Percentiles rank a stretch among this genome's conserved stretches.
phyloP scores from a whole-genome alignment of 345 rosid genomes.

The Tarenaya hassleriana region DNA sequence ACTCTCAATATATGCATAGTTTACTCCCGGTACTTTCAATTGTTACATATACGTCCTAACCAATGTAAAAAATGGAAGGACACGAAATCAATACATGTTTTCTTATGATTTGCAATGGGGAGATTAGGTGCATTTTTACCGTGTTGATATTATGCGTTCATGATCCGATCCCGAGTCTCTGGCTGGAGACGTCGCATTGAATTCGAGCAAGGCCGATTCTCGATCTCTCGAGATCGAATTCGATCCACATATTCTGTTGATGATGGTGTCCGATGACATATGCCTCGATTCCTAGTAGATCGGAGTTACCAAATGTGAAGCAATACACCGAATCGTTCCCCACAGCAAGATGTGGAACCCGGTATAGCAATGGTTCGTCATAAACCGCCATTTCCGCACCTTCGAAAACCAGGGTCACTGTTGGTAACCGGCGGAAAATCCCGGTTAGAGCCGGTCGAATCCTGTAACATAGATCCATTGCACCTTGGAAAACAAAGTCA shows the following conservation, averaged over 20 bases:
- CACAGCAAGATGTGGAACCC: slow-evolving; percentile 51
- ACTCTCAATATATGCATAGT: too few species aligned
- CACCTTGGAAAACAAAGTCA: slow-evolving; percentile 72
- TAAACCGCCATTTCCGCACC: slow-evolving; percentile 78
- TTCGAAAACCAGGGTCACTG: slow-evolving; percentile 55
- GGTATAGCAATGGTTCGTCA: slow-evolving; percentile 49
- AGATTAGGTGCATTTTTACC: background rate
- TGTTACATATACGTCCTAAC: too few species aligned
- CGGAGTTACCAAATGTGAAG: slow-evolving; percentile 85
- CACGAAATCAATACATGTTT: too few species aligned
- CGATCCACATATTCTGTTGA: slow-evolving; percentile 91
- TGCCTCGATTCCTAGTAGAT: slow-evolving; percentile 77
- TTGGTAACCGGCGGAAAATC: slow-evolving; percentile 41
- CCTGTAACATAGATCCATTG: slow-evolving; percentile 80
- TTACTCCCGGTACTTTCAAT: too few species aligned
- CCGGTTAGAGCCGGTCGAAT: slow-evolving; percentile 25
- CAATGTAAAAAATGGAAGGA: too few species aligned
- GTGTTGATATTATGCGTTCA: slow-evolving; percentile 4
- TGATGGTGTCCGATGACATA: slow-evolving; percentile 90
- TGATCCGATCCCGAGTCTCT: slow-evolving; percentile 48
- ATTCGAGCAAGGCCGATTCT: slow-evolving; percentile 71
- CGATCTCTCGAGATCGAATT: slow-evolving; percentile 72
- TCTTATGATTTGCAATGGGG: too few species aligned
- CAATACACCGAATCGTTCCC: slow-evolving; percentile 70
- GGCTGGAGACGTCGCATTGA: slow-evolving; percentile 71